Conservation (phyloP, 352 stramenopile species). For the Ophiocytium majus region DNA sequence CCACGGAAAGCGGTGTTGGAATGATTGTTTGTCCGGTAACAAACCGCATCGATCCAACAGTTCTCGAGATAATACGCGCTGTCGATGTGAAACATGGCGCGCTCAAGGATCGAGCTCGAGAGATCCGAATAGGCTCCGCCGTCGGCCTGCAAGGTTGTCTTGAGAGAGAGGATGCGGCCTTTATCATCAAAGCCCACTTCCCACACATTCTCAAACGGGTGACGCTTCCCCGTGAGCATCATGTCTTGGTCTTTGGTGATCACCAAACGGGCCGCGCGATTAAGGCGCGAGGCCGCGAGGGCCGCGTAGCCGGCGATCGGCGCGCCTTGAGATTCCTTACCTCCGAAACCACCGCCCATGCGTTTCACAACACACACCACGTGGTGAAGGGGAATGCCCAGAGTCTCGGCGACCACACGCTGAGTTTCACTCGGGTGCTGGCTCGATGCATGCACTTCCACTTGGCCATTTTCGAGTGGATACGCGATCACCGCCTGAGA, state of each 20-base stretch:
- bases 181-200: not conserved
- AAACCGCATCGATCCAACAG: not conserved
- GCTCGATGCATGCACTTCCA: slow-evolving; percentile 7
- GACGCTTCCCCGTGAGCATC: slow-evolving; percentile 8
- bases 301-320: not conserved
- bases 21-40: not conserved
- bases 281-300: not conserved
- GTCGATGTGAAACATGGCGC: slow-evolving; percentile 8
- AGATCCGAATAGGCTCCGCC: not conserved
- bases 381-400: slow-evolving; percentile 7
- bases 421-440: slow-evolving; percentile 6
- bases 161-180: not conserved
- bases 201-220: not conserved
- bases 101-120: not conserved
- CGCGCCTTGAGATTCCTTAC: slow-evolving; percentile 8
- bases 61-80: not conserved
- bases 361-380: slow-evolving; percentile 4
- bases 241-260: slow-evolving; percentile 4
- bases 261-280: not conserved
- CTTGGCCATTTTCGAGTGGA: not conserved
- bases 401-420: not conserved
- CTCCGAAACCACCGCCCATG: not conserved
- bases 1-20: slow-evolving; percentile 7
- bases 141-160: not conserved
- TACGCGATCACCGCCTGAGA: not conserved